phyloP scores from a whole-genome alignment of 257 asterid genomes.

The Petunia axillaris region DNA sequence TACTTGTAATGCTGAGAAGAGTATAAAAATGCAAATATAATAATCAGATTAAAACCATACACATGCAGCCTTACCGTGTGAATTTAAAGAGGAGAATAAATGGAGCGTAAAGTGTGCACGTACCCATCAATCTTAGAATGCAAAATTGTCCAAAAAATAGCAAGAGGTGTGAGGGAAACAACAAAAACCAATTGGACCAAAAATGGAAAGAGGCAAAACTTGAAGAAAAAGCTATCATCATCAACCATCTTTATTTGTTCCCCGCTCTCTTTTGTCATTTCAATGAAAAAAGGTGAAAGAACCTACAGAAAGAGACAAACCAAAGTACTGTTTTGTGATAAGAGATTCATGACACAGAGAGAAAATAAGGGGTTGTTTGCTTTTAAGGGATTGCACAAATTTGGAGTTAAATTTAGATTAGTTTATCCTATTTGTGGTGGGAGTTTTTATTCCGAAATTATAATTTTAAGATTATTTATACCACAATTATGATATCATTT shows the following conservation, averaged over 20 bases:
- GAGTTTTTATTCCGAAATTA: no score
- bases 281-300: constrained; percentile 1
- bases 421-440: no score
- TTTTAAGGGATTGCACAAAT: no score
- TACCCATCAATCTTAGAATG: background rate
- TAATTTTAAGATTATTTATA: no score
- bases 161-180: background rate
- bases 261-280: background rate
- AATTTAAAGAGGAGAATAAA: no score
- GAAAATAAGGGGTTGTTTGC: no score
- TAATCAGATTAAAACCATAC: no score
- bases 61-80: no score
- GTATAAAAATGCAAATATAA: no score
- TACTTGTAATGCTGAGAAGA: no score
- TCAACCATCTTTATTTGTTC: background rate
- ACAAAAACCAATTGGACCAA: constrained; percentile 19
- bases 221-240: constrained; percentile 2
- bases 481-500: no score
- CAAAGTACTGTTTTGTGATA: constrained; percentile 28
- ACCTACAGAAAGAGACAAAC: constrained; percentile 31
- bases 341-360: background rate
- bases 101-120: background rate
- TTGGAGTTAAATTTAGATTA: no score
- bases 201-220: constrained; percentile 4
- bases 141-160: background rate